Base-by-base conservation (phyloP, 768 basidiomycete genomes). In the Pleurotus sapidus region DNA sequence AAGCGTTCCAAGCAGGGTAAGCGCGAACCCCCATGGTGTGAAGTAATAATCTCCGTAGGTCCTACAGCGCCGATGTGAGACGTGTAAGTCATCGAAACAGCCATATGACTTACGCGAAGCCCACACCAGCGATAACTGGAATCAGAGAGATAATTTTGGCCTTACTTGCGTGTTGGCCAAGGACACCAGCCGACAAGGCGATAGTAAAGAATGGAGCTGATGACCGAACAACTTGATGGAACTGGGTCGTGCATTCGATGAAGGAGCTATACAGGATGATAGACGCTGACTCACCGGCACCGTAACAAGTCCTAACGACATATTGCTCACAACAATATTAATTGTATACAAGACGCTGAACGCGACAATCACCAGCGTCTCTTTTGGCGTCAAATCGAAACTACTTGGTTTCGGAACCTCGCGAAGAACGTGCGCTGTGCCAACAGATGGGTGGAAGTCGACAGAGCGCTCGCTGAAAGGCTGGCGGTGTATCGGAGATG, bases 21-120 rank as follows among this genome's bases (percentile, higher is more conserved):
- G 79, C 66, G 91, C 63, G 57, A 98, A 83, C 4, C 97, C 97
- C 70, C 84, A 84, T 2, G 77, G 70, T 1, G 94, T 97, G 71
- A 89, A 97, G 65, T 93, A 89, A 72, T 97, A 98, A 67, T 98
- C 95, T 55, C 95, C 97, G 57, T 93, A 96, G 5, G 95, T 97
- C 11, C 93, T 95, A 64, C 27, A 42, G 30, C 3, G 43, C 15
- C 17, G 15, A 58, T 15, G 55, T 59, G 14, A 61, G 55, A 55
- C 18, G 39, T 39, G 34, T 23, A 55, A 20, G 11, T 24, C 30
- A 42, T 48, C 30, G 8, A 45, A 62, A 42, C 34, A 30, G 12
- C n/a, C 27, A 12, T 59, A 23, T 17, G 46, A 79, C 85, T 61
- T 71, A 95, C 88, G 97, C 93, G 51, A 99, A 84, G 4, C 86